phyloP scores from a whole-genome alignment of 1,284 basidiomycete species.

The Testicularia cyperi region DNA sequence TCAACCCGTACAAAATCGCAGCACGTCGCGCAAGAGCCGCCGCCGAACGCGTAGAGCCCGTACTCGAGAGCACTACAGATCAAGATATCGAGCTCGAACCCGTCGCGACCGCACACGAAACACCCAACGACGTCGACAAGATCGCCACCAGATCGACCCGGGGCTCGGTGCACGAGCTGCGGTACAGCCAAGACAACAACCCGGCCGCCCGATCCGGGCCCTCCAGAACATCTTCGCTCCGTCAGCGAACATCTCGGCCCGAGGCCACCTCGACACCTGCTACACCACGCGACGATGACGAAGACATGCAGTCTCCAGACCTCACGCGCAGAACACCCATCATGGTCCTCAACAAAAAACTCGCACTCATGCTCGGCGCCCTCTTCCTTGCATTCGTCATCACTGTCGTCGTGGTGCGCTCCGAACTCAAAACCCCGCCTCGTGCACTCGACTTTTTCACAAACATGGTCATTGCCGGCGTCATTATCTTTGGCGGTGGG shows the following conservation, averaged over 20 bases:
- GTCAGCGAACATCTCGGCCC: no score
- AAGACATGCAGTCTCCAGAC: no score
- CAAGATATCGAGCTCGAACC: constrained; percentile 42
- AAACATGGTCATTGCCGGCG: constrained; percentile 64
- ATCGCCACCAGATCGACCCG: no score
- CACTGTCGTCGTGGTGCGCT: constrained; percentile 59
- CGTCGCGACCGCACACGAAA: no score
- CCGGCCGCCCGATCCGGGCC: no score
- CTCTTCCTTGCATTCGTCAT: constrained; percentile 55
- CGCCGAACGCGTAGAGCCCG: neutral
- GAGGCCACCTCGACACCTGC: no score
- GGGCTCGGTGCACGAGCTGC: no score
- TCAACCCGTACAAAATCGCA: constrained; percentile 3
- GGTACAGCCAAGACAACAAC: no score
- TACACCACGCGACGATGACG: no score
- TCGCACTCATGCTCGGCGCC: constrained; percentile 49
- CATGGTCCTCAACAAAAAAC: constrained; percentile 30
- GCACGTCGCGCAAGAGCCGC: no score
- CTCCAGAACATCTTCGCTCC: no score
- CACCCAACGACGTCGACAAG: no score
- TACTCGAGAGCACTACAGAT: neutral
- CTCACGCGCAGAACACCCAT: constrained; percentile 26
- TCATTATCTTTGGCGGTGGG: constrained; percentile 68
- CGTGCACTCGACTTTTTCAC: constrained; percentile 62
- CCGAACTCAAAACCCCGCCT: constrained; percentile 52